Conservation (phyloP, 192 early-diverging fungal species). For the Gonapodya prolifera region DNA sequence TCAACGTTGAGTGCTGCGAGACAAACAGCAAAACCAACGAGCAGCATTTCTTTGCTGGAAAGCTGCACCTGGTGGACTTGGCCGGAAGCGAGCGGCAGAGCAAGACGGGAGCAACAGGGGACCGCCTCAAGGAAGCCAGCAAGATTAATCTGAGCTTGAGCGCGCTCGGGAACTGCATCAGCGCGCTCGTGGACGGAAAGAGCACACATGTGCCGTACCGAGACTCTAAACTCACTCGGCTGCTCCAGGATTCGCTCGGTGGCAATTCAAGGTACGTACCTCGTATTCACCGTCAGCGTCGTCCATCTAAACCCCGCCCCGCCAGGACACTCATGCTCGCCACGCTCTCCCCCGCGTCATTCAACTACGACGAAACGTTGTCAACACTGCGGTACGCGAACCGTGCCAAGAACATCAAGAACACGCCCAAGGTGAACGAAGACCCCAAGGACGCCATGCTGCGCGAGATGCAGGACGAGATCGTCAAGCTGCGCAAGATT, state of each 20-base stretch:
- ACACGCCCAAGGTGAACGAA: constrained; percentile 51
- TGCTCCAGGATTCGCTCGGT: constrained; percentile 50
- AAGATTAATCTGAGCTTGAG: constrained; percentile 50
- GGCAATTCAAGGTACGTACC: constrained; percentile 42
- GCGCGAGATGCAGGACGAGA: constrained; percentile 51
- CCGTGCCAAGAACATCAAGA: constrained; percentile 53
- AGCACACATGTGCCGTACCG: constrained; percentile 48
- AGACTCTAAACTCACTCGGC: constrained; percentile 48
- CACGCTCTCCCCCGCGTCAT: constrained; percentile 40
- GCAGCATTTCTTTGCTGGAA: constrained; percentile 40
- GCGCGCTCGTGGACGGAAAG: constrained; percentile 46
- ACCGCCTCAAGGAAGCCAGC: constrained; percentile 47
- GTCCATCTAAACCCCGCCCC: too few relatives aligned
- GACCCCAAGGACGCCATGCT: constrained; percentile 56
- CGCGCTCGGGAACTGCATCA: constrained; percentile 51
- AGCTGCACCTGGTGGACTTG: constrained; percentile 48
- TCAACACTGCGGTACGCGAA: constrained; percentile 48
- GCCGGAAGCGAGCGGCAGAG: constrained; percentile 47
- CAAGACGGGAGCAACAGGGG: constrained; percentile 48
- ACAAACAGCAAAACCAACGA: constrained; percentile 34
- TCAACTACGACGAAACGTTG: constrained; percentile 51
- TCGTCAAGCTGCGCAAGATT: constrained; percentile 32
- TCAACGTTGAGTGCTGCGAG: constrained; percentile 42
- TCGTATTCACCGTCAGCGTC: too few relatives aligned
- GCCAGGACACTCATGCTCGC: constrained; percentile 48